Evolutionary conservation across 169 alveolate genomes (phyloP).

Genomic region (Eimeria necatrix): DNA sequence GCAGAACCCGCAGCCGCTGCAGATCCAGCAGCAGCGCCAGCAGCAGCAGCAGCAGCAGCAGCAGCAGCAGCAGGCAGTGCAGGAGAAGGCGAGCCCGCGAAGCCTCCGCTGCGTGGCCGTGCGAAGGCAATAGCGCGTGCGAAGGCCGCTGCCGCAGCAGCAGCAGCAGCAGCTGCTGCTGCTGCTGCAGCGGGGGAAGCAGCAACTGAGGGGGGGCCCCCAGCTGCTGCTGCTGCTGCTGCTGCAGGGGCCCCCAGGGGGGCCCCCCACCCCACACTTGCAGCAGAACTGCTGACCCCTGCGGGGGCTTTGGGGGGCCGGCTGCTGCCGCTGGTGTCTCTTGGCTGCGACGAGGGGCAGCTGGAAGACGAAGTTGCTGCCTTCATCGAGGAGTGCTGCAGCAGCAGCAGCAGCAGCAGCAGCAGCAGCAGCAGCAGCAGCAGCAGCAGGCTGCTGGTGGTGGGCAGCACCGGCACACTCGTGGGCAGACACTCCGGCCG

Average conservation of each 20-base stretch:
- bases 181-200: not conserved
- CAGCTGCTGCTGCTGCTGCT: not conserved
- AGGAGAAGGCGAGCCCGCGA: not conserved
- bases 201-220: not conserved
- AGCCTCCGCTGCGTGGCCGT: not conserved
- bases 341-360: not conserved
- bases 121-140: not conserved
- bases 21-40: not conserved
- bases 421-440: no score
- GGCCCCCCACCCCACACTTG: not conserved
- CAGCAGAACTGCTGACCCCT: not conserved
- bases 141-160: not conserved
- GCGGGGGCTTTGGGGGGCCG: not conserved
- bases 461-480: not conserved
- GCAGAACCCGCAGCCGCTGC: no score
- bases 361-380: not conserved
- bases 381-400: not conserved
- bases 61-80: not conserved
- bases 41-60: not conserved
- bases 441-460: not conserved
- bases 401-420: slow-evolving; percentile 3
- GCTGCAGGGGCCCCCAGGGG: not conserved
- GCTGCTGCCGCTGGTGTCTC: not conserved
- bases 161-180: not conserved
- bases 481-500: not conserved